These are phyloP conservation scores for Geranium rotundifolium DNA, from an alignment of 345 rosid genomes.

Conservation along the genomic window DNA sequence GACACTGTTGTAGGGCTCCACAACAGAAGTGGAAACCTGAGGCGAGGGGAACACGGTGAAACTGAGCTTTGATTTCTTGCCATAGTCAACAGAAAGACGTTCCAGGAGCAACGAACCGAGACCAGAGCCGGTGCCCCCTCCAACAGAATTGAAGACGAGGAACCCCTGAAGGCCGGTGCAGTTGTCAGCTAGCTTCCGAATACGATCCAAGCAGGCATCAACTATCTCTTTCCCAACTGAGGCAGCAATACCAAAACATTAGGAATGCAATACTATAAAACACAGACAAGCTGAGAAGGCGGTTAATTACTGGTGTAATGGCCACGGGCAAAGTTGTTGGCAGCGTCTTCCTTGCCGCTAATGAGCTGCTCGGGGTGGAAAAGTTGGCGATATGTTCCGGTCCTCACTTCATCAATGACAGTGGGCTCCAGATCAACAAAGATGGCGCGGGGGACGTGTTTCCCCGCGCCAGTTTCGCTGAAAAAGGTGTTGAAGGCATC, in stretches of 20 bases:
- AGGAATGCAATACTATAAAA: background rate
- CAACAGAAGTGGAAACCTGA: conserved; percentile 52
- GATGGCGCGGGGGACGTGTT: conserved; percentile 48
- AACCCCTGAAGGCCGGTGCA: conserved; percentile 57
- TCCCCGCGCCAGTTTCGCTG: conserved; percentile 47
- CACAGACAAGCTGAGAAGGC: background rate
- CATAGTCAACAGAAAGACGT: conserved; percentile 51
- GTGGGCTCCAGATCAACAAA: conserved; percentile 53
- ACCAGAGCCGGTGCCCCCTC: conserved; percentile 57
- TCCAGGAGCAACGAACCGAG: conserved; percentile 49
- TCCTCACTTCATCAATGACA: conserved; percentile 49
- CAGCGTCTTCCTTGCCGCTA: conserved; percentile 53
- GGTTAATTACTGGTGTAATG: conserved; percentile 34
- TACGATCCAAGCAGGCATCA: conserved; percentile 47
- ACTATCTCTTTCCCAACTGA: conserved; percentile 50
- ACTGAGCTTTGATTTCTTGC: conserved; percentile 47
- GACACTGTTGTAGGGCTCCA: conserved; percentile 48
- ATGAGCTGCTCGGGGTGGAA: conserved; percentile 49
- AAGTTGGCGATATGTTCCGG: conserved; percentile 39
- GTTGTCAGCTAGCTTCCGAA: conserved; percentile 48
- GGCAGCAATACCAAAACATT: background rate
- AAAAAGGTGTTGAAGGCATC: conserved; percentile 53
- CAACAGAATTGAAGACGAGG: conserved; percentile 52
- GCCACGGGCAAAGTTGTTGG: conserved; percentile 52
- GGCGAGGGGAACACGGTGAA: conserved; percentile 53